Evolutionary conservation across 331 rosid genomes (phyloP), one percentile per base, ranked within the genome.

Genomic region (Telfairia occidentalis): DNA sequence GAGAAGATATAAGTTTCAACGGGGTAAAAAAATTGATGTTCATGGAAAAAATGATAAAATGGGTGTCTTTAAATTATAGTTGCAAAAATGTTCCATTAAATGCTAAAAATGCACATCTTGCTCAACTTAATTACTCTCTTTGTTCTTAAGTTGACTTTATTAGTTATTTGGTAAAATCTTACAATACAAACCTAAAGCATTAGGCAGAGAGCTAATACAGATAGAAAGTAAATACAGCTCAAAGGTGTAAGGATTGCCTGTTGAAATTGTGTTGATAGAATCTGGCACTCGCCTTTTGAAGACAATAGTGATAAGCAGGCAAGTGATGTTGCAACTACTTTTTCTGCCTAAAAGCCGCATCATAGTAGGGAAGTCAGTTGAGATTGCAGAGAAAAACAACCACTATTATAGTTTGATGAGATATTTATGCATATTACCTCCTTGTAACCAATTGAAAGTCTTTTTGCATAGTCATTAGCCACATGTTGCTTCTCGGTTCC

Each of bases 401-500:
- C 54, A 72, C 63, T n/a, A 5, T 28, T 29, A 70, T 64, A 64
- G 40, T 28, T 49, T 19, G 52, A 71, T 75, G 38, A 69, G 65
- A 71, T 9, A 48, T 30, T 54, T 34, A 16, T 32, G 71, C 45
- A 1, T 12, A 5, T 11, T 67, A 84, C 87, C 87, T 84, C 79
- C 76, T 42, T 45, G 53, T 84, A 77, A 12, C 87, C 87, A 28
- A 81, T 53, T 71, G 85, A 81, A 48, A 84, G 28, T 50, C 87
- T 76, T 71, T 71, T 16, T 46, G 83, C 83, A 59, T 84, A 84
- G 65, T 84, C 87, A 40, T 84, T 82, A 78, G 87, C 85, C 66
- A 81, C 85, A 57, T 84, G 87, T 52, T 80, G 83, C 74, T 84
- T 81, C 60, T 81, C 79, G 55, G 87, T 81, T 35, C 87, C 87